Percentiles rank a stretch among this genome's conserved stretches.
phyloP scores from a whole-genome alignment of 176 grass and related monocot species.

The Paspalum notatum region DNA sequence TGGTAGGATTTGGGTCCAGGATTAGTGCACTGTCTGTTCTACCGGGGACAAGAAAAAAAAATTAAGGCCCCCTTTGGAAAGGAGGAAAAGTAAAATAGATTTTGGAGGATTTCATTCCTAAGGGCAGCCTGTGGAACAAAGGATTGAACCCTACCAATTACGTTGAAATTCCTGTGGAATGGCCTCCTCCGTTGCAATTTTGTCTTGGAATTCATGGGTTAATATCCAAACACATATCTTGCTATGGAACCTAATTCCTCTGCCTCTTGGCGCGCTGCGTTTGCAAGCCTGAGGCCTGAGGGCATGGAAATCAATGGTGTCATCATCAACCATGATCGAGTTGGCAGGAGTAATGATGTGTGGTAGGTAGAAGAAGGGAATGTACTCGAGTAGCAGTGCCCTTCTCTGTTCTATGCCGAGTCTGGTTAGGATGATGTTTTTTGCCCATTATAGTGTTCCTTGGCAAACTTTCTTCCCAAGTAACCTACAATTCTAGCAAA shows the following conservation, averaged over 20 bases:
- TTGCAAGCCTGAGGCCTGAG: neutral
- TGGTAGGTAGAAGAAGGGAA: neutral
- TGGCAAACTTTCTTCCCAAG: neutral
- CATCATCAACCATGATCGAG: neutral
- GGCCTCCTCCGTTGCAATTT: too few relatives aligned
- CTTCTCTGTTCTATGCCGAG: neutral
- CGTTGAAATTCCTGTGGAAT: too few relatives aligned
- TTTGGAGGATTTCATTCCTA: too few relatives aligned
- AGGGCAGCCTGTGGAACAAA: too few relatives aligned
- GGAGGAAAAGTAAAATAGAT: too few relatives aligned
- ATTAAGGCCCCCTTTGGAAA: too few relatives aligned
- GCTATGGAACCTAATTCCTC: too few relatives aligned
- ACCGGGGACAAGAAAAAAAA: neutral
- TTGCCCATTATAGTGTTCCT: neutral
- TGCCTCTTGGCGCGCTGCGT: neutral
- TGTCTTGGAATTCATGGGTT: too few relatives aligned
- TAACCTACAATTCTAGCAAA: neutral
- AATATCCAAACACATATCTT: too few relatives aligned
- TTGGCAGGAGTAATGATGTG: neutral
- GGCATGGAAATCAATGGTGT: neutral
- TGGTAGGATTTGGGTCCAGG: neutral
- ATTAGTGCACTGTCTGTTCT: neutral
- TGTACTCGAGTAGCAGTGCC: neutral
- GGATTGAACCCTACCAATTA: too few relatives aligned
- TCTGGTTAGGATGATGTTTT: neutral